phyloP scores from a whole-genome alignment of 306 rosid genomes.

The Dicorynia guianensis region DNA sequence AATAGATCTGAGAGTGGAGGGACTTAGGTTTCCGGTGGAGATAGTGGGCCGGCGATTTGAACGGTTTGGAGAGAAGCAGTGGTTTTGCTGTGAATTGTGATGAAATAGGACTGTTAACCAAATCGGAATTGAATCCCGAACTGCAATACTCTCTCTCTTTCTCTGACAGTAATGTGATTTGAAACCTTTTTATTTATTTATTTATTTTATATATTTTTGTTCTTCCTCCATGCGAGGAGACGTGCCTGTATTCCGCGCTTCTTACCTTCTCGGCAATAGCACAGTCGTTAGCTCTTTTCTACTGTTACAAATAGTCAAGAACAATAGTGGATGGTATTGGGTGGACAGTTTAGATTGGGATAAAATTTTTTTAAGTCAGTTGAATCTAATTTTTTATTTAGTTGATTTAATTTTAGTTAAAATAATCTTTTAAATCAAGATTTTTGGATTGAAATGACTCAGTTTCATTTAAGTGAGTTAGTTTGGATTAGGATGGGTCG shows the following conservation, averaged over 20 bases:
- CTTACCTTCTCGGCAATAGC: constrained; percentile 9
- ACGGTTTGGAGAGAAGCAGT: background rate
- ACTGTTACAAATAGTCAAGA: too few species aligned
- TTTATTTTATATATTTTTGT: constrained; percentile 5
- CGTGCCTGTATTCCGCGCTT: constrained; percentile 37
- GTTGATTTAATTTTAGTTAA: too few species aligned
- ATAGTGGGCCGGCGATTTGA: background rate
- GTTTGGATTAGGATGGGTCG: too few species aligned
- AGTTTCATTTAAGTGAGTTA: too few species aligned
- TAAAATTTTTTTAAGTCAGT: too few species aligned
- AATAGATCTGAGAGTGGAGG: constrained; percentile 33
- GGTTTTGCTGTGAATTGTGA: constrained; percentile 3
- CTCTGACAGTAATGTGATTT: background rate
- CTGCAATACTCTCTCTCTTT: background rate
- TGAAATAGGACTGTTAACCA: constrained; percentile 11
- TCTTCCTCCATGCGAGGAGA: constrained; percentile 4
- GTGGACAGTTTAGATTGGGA: too few species aligned
- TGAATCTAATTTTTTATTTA: too few species aligned
- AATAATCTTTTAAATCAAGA: too few species aligned
- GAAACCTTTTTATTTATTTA: constrained; percentile 3
- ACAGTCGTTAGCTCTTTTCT: background rate
- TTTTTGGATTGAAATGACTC: too few species aligned
- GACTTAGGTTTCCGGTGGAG: constrained; percentile 45
- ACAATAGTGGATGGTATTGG: too few species aligned
- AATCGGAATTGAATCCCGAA: constrained; percentile 30